Percentiles rank a stretch among this genome's conserved stretches.
Evolutionary conservation across 352 stramenopile species (phyloP).

Genomic region (Peronospora destructor): DNA sequence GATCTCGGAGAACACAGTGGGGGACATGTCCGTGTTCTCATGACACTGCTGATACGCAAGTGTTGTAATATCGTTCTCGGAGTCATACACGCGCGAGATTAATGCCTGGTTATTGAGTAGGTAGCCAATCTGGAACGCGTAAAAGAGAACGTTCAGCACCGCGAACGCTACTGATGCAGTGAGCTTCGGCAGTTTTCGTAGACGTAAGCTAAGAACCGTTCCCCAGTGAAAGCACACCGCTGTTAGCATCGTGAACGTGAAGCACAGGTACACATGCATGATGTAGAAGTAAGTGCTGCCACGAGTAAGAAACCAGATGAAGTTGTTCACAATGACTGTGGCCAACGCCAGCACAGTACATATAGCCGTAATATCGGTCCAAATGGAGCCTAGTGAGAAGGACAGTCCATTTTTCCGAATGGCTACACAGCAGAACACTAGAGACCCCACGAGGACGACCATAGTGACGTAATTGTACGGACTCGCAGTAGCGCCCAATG

Average conservation of each 20-base stretch:
- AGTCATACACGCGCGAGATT: constrained; percentile 69
- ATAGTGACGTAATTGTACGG: constrained; percentile 87
- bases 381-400: constrained; percentile 81
- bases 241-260: constrained; percentile 86
- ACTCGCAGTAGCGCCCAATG: constrained; percentile 52
- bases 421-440: constrained; percentile 77
- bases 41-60: constrained; percentile 80
- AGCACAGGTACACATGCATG: constrained; percentile 66
- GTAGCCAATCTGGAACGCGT: constrained; percentile 68
- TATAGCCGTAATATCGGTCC: constrained; percentile 82
- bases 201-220: constrained; percentile 68
- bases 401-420: constrained; percentile 77
- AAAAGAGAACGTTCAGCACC: constrained; percentile 69
- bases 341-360: constrained; percentile 70
- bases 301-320: constrained; percentile 66
- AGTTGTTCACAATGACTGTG: constrained; percentile 78
- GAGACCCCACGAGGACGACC: constrained; percentile 72
- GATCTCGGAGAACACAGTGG: constrained; percentile 81
- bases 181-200: constrained; percentile 67
- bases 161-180: constrained; percentile 64
- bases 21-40: constrained; percentile 38
- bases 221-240: constrained; percentile 86
- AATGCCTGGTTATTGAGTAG: constrained; percentile 56
- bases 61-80: constrained; percentile 58
- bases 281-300: constrained; percentile 80